Evolutionary conservation across 192 early-diverging fungal species (phyloP).

Genomic region (Rhizophagus prolifer): DNA sequence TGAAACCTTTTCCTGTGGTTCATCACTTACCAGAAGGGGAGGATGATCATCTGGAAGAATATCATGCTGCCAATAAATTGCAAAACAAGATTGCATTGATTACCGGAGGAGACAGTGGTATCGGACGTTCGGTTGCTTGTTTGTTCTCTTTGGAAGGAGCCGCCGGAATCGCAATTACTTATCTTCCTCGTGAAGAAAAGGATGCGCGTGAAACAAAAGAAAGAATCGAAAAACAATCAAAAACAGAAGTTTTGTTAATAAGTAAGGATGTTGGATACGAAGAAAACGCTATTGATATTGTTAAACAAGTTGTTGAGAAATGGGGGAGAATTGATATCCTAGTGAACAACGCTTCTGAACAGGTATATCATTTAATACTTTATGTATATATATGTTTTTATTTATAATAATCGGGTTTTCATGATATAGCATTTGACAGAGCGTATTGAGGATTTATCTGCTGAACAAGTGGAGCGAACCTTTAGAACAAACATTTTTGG

Average conservation of each 20-base stretch:
- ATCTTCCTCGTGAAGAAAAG: conserved; percentile 46
- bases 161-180: conserved; percentile 50
- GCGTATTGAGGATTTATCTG: conserved; percentile 38
- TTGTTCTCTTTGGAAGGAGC: conserved; percentile 52
- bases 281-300: conserved; percentile 40
- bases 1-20: conserved; percentile 44
- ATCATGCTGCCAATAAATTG: conserved; percentile 46
- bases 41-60: conserved; percentile 39
- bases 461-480: conserved; percentile 47
- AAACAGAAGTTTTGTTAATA: conserved; percentile 37
- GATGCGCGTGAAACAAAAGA: conserved; percentile 49
- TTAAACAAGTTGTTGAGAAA: conserved; percentile 38
- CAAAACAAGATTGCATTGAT: conserved; percentile 49
- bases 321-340: conserved; percentile 42
- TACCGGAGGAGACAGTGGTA: conserved; percentile 49
- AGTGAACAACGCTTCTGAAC: conserved; percentile 47
- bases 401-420: background rate
- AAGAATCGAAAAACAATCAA: conserved; percentile 38
- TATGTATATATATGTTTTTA: too few species aligned
- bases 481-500: conserved; percentile 47
- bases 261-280: conserved; percentile 43
- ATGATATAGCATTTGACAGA: conserved; percentile 36
- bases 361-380: conserved; percentile 1
- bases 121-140: conserved; percentile 52
- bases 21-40: conserved; percentile 42